Evolutionary conservation across 2,329 filamentous ascomycete species (phyloP).

Genomic region (Zarea fungicola): DNA sequence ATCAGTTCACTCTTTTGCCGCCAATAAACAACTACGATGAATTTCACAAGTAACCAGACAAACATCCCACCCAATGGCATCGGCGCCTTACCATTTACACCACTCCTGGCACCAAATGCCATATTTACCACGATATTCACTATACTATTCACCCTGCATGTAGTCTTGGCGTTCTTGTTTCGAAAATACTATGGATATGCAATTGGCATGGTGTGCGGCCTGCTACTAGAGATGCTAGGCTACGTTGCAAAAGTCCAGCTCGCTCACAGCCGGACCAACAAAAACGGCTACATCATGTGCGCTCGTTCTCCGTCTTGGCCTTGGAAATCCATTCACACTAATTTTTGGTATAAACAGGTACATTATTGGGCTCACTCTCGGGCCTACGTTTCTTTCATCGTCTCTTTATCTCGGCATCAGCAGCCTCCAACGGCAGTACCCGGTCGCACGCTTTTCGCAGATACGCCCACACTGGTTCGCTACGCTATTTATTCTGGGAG

Average conservation of each 20-base stretch:
- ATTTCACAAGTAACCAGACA: background rate
- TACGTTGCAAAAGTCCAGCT: slow-evolving; percentile 18
- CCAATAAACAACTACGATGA: background rate
- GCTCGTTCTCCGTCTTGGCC: background rate
- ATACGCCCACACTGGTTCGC: slow-evolving; percentile 14
- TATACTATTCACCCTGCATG: slow-evolving; percentile 1
- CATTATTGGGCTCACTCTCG: slow-evolving; percentile 19
- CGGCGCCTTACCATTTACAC: slow-evolving; percentile 15
- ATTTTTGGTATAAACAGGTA: slow-evolving; percentile 13
- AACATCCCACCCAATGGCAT: slow-evolving; percentile 14
- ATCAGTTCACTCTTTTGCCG: too few species aligned
- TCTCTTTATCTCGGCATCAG: slow-evolving; percentile 18
- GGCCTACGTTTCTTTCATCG: slow-evolving; percentile 18
- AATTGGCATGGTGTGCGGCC: slow-evolving; percentile 18
- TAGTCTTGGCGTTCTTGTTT: slow-evolving; percentile 8
- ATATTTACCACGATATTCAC: slow-evolving; percentile 13
- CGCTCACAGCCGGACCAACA: slow-evolving; percentile 14
- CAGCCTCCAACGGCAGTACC: slow-evolving; percentile 11
- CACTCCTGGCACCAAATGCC: slow-evolving; percentile 11
- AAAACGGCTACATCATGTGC: slow-evolving; percentile 19
- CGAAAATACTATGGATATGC: slow-evolving; percentile 17
- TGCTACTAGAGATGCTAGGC: slow-evolving; percentile 17
- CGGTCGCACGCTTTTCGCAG: background rate
- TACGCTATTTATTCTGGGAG: slow-evolving; percentile 17
- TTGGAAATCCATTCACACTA: background rate